A percentile compares a stretch with the other conserved stretches of the same genome.
Conservation (phyloP, 495 filamentous ascomycete species). For the Penicillium longicatenatum region DNA sequence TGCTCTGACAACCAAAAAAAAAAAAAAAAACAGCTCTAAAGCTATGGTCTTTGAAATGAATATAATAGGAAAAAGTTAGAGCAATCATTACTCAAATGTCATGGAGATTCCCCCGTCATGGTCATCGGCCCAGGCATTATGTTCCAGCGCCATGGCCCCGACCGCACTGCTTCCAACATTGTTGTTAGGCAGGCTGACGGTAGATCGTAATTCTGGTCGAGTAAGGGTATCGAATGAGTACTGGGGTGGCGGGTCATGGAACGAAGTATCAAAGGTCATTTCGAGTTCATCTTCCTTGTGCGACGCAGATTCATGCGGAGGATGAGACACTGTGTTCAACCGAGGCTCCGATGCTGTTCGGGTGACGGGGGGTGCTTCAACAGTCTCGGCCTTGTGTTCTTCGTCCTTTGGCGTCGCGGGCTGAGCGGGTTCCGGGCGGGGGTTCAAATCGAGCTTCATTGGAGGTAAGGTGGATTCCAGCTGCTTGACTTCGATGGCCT, state of each 20-base stretch:
- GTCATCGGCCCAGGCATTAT: conserved; percentile 82
- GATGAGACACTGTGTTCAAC: conserved; percentile 19
- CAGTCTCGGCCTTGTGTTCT: conserved; percentile 40
- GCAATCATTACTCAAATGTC: conserved; percentile 54
- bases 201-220: conserved; percentile 45
- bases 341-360: conserved; percentile 38
- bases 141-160: conserved; percentile 51
- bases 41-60: conserved; percentile 2
- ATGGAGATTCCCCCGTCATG: conserved; percentile 57
- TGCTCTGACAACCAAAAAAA: conserved; percentile 16
- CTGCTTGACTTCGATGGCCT: conserved; percentile 76
- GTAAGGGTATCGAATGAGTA: conserved; percentile 18
- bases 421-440: conserved; percentile 21
- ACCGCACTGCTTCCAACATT: conserved; percentile 28
- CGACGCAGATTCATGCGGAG: conserved; percentile 22
- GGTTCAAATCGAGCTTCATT: conserved; percentile 73
- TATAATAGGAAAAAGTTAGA: conserved; percentile 9
- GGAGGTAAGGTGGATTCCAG: conserved; percentile 85
- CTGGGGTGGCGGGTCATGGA: conserved; percentile 40
- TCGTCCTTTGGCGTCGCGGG: conserved; percentile 40
- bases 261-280: conserved; percentile 75
- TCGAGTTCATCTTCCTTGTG: conserved; percentile 54
- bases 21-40: background rate
- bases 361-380: conserved; percentile 25
- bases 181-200: conserved; percentile 37